Evolutionary conservation across 192 early-diverging fungal species (phyloP).

Genomic region (Diversispora epigaea): DNA sequence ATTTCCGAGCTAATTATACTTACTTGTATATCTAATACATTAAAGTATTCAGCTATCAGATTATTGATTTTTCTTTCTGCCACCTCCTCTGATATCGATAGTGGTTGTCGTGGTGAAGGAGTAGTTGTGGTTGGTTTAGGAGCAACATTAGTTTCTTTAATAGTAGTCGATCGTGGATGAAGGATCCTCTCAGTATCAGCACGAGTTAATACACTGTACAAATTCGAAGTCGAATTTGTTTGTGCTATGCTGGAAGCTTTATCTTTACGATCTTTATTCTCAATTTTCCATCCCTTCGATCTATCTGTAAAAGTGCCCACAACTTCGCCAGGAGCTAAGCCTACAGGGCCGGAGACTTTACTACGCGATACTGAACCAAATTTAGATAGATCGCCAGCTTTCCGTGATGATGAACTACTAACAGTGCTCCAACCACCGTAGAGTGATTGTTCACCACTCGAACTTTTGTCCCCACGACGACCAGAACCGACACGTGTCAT

Average conservation of each 20-base stretch:
- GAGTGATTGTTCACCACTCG: slow-evolving; percentile 45
- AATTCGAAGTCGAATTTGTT: slow-evolving; percentile 47
- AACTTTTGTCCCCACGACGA: slow-evolving; percentile 49
- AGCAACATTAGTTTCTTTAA: slow-evolving; percentile 20
- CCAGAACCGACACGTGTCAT: slow-evolving; percentile 59
- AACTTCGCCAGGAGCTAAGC: slow-evolving; percentile 56
- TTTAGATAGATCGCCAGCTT: slow-evolving; percentile 67
- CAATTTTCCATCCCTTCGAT: too few species aligned
- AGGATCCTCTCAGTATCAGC: slow-evolving; percentile 36
- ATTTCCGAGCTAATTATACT: slow-evolving; percentile 40
- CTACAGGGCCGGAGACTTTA: slow-evolving; percentile 47
- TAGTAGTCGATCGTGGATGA: slow-evolving; percentile 3
- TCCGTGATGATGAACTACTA: slow-evolving; percentile 52
- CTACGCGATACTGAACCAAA: slow-evolving; percentile 73
- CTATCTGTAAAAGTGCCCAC: slow-evolving; percentile 40
- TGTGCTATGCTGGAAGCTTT: slow-evolving; percentile 46
- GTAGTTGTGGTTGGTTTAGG: slow-evolving; percentile 44
- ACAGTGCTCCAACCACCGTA: slow-evolving; percentile 76
- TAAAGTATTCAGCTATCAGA: slow-evolving; percentile 37
- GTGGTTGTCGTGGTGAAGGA: too few species aligned
- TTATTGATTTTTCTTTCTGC: slow-evolving; percentile 35
- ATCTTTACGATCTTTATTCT: too few species aligned
- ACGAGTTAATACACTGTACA: slow-evolving; percentile 40
- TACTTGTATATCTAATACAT: slow-evolving; percentile 25
- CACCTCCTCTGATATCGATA: slow-evolving; percentile 34